Base-by-base conservation (phyloP, 73 alveolate genomes). In the Paramecium caudatum region DNA sequence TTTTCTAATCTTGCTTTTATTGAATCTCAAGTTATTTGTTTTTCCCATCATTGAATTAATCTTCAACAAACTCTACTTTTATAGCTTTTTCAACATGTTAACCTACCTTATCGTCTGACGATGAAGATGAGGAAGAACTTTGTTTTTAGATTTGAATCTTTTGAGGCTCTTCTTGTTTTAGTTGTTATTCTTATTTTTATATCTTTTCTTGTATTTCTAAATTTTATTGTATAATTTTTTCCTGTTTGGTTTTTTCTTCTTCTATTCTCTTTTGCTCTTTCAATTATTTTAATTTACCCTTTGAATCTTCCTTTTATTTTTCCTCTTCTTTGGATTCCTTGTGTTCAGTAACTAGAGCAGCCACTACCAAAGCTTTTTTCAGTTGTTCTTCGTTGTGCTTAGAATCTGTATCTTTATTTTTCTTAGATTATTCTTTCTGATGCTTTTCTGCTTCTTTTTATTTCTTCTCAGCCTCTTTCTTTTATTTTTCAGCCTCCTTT, bases 161-260 rank as follows among this genome's bases (percentile, higher is more conserved):
- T n/a, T n/a, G n/a, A n/a, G n/a, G n/a, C n/a, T n/a, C n/a, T n/a
- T n/a, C n/a, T n/a, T n/a, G n/a, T n/a, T n/a, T n/a, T n/a, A n/a
- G n/a, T n/a, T n/a, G n/a, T n/a, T n/a, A n/a, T n/a, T n/a, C n/a
- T n/a, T n/a, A n/a, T n/a, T n/a, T n/a, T n/a, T n/a, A n/a, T n/a
- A n/a, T n/a, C n/a, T n/a, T n/a, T n/a, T n/a, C n/a, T 55, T 55
- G 46, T 23, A 27, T 4, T 55, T 55, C 43, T 23, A 55, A 3
- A 5, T 2, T 3, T 55, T 50, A 16, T 15, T 55, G 30, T 21
- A 27, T 55, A 2, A 55, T 19, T 55, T 55, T 0, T 0, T 55
- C 80, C 30, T 55, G 30, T 55, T 55, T 55, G 12, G 80, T 23
- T 21, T 55, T 55, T 55, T 55, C 80, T 55, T 55, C 80, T 65